These are phyloP conservation scores for Chlamydomonas urium DNA, from an alignment of 139 green algal genomes.

Conservation along the genomic window DNA sequence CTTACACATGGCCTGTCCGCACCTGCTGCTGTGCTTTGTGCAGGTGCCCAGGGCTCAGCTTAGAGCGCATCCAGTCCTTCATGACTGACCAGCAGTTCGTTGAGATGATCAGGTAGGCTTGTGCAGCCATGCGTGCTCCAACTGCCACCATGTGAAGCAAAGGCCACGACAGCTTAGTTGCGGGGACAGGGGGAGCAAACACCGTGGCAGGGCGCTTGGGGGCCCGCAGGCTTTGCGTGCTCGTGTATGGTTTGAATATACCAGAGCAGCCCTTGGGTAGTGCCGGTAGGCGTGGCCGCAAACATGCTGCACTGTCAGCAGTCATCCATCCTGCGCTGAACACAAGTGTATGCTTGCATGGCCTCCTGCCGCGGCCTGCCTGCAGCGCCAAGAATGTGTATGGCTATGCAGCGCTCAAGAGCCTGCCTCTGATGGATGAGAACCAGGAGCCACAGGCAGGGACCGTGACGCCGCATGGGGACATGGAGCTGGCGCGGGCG, in stretches of 20 bases:
- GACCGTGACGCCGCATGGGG: not conserved
- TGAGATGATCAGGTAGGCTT: conserved; percentile 6
- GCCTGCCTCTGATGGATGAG: conserved; percentile 30
- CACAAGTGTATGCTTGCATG: not conserved
- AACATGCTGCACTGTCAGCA: too few relatives aligned
- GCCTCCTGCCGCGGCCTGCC: not conserved
- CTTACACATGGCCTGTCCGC: not conserved
- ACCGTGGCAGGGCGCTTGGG: not conserved
- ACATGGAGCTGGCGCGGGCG: conserved; percentile 5
- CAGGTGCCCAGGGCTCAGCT: conserved; percentile 14
- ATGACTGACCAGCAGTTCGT: conserved; percentile 37
- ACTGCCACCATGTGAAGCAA: not conserved
- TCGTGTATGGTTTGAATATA: not conserved
- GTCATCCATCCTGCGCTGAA: too few relatives aligned
- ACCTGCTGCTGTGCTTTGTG: not conserved
- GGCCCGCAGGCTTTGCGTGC: not conserved
- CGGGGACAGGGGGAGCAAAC: not conserved
- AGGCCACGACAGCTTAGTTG: not conserved
- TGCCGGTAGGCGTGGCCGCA: too few relatives aligned
- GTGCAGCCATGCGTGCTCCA: not conserved
- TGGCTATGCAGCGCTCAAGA: conserved; percentile 39
- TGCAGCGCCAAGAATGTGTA: conserved; percentile 29
- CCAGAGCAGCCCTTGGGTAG: not conserved
- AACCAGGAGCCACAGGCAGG: not conserved
- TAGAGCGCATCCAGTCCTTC: conserved; percentile 28